A percentile compares a stretch with the other conserved stretches of the same genome.
Conservation (phyloP, 139 green algal species). For the Chlorella sorokiniana region DNA sequence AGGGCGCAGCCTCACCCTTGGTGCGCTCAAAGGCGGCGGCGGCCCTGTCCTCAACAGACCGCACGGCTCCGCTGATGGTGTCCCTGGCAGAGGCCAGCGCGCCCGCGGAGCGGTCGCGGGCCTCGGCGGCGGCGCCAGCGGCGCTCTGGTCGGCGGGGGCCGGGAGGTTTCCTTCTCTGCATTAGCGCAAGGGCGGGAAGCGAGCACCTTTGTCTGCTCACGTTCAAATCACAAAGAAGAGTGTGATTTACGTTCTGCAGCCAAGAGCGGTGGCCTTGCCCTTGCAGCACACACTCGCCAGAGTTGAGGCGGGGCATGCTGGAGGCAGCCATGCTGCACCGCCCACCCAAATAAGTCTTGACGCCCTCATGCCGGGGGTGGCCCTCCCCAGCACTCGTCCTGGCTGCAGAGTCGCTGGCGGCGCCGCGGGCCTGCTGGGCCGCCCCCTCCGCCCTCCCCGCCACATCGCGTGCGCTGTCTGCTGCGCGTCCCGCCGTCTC, state of each 20-base stretch:
- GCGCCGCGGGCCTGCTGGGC: neutral
- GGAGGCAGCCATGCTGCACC: too few relatives aligned
- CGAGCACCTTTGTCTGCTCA: too few relatives aligned
- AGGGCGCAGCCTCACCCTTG: slow-evolving; percentile 31
- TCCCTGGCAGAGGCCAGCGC: slow-evolving; percentile 6
- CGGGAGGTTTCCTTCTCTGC: neutral
- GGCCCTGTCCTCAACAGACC: slow-evolving; percentile 18
- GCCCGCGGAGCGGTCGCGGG: neutral
- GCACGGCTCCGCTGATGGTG: slow-evolving; percentile 1
- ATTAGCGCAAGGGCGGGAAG: neutral
- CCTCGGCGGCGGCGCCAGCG: neutral
- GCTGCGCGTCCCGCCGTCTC: neutral
- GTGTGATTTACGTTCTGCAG: too few relatives aligned
- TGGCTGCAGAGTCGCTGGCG: neutral
- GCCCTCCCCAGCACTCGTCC: neutral
- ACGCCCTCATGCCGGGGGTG: too few relatives aligned
- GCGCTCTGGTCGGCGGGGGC: too few relatives aligned
- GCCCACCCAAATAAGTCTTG: too few relatives aligned
- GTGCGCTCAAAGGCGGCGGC: slow-evolving; percentile 11
- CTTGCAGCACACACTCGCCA: too few relatives aligned
- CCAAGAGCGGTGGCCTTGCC: too few relatives aligned
- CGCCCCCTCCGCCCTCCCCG: neutral
- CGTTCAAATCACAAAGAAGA: too few relatives aligned
- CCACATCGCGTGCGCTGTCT: neutral
- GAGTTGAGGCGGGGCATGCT: too few relatives aligned